A percentile compares a stretch with the other conserved stretches of the same genome.
phyloP scores from a whole-genome alignment of 1,284 basidiomycete species.

The Melampsora larici-populina region DNA sequence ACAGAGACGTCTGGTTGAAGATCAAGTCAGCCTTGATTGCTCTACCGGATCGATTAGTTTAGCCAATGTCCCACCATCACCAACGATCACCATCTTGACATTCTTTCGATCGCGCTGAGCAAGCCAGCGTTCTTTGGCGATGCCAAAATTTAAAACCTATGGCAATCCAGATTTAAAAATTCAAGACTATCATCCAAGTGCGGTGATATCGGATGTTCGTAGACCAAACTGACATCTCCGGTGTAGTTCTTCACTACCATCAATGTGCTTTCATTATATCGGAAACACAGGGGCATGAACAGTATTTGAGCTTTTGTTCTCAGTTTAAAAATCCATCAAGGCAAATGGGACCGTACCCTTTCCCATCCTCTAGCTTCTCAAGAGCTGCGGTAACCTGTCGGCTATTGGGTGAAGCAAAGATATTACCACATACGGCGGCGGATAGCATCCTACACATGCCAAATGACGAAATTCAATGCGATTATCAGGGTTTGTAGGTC shows the following conservation, averaged over 20 bases:
- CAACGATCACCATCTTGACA: conserved; percentile 77
- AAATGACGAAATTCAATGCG: background rate
- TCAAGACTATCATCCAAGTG: conserved; percentile 51
- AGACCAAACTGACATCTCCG: conserved; percentile 43
- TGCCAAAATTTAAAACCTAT: conserved; percentile 85
- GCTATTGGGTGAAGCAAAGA: conserved; percentile 83
- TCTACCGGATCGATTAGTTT: conserved; percentile 56
- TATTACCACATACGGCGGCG: conserved; percentile 79
- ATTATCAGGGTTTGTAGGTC: background rate
- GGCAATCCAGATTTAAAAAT: conserved; percentile 53
- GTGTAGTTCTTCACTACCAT: conserved; percentile 69
- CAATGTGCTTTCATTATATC: conserved; percentile 61
- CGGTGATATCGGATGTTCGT: background rate
- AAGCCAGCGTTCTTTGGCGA: conserved; percentile 80
- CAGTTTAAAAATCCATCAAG: too few species aligned
- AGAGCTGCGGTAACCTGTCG: conserved; percentile 75
- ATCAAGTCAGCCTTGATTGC: background rate
- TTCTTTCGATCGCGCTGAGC: conserved; percentile 67
- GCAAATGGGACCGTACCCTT: conserved; percentile 63
- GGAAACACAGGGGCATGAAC: too few species aligned
- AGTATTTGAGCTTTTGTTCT: too few species aligned
- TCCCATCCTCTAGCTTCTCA: conserved; percentile 70
- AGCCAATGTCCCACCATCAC: conserved; percentile 34
- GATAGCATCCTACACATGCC: conserved; percentile 63
- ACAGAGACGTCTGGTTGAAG: conserved; percentile 72